These are phyloP conservation scores for Heliocybe sulcata DNA, from an alignment of 1,284 basidiomycete genomes.

Conservation along the genomic window DNA sequence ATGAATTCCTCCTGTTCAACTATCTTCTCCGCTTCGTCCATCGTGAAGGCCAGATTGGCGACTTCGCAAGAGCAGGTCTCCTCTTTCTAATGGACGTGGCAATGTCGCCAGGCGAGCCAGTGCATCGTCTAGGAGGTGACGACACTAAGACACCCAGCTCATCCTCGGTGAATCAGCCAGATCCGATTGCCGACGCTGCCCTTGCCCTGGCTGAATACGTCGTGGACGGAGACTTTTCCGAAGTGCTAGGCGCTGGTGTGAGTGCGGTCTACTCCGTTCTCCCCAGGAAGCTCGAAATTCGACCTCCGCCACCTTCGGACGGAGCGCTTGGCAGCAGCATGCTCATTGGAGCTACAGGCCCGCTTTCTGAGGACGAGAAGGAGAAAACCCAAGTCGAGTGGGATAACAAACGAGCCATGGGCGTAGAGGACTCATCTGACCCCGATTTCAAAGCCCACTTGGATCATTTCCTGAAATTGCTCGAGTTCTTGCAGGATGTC, in stretches of 20 bases:
- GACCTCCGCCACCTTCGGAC: conserved; percentile 36
- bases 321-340: conserved; percentile 38
- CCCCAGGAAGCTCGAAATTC: conserved; percentile 79
- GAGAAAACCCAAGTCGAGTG: conserved; percentile 43
- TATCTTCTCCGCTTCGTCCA: conserved; percentile 95
- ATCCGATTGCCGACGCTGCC: conserved; percentile 5
- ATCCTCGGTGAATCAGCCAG: conserved; percentile 27
- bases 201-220: conserved; percentile 5
- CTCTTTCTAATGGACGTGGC: conserved; percentile 93
- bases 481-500: conserved; percentile 92
- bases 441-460: conserved; percentile 76
- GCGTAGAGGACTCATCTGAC: conserved; percentile 70
- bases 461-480: conserved; percentile 83
- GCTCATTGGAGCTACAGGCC: conserved; percentile 55
- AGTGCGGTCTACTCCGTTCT: conserved; percentile 91
- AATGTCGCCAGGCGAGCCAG: conserved; percentile 65
- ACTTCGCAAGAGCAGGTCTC: conserved; percentile 88
- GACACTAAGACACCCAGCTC: conserved; percentile 17
- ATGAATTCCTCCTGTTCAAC: conserved; percentile 92
- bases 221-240: conserved; percentile 55
- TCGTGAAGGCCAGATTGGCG: conserved; percentile 89
- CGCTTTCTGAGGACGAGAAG: conserved; percentile 44
- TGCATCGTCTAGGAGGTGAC: conserved; percentile 30
- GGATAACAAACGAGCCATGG: conserved; percentile 50
- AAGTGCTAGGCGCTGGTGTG: conserved; percentile 87